Evolutionary conservation across 2,329 filamentous ascomycete species (phyloP), one percentile per base, ranked within the genome.

Genomic region (Colletotrichum lini): DNA sequence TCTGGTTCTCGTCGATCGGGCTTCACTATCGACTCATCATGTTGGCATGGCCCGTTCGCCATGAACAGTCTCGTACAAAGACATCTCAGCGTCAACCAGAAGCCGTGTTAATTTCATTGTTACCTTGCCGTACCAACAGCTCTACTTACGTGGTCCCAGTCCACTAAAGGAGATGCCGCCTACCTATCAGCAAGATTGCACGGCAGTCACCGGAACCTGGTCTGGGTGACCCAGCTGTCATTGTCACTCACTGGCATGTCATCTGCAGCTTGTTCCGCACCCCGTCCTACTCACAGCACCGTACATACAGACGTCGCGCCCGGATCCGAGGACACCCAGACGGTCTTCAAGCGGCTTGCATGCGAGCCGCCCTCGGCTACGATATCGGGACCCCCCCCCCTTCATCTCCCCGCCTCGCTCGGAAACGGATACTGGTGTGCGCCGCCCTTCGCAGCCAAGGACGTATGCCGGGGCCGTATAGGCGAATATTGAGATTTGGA

Each of bases 401-500:
- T 57, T 53, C 30, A 50, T 50, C 47, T 63, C 16, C 47, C 60
- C 47, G 35, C 52, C 47, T 26, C 23, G 38, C 21, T n/a, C 38
- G 12, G 53, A 15, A 40, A 8, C 3, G 30, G 1, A 38, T 2
- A 9, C 18, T 23, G 30, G n/a, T 18, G 6, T 12, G 18, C 44
- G 50, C 21, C 47, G 26, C 21, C 23, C 61, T 35, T 23, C 35
- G 49, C 13, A 52, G 15, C 21, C 50, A 16, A 56, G 35, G 50
- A 16, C n/a, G 44, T 60, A n/a, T 16, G 18, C 38, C 21, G 16
- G 45, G 38, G 44, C 44, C 26, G 54, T 56, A 60, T 50, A 45
- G 60, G 64, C 38, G 64, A 53, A 50, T 30, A 15, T 35, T 53
- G 16, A 35, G 21, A 6, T 60, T 18, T 23, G 45, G 38, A 12